A percentile compares a stretch with the other conserved stretches of the same genome.
Evolutionary conservation across 257 asterid genomes (phyloP).

Genomic region (Striga asiatica): DNA sequence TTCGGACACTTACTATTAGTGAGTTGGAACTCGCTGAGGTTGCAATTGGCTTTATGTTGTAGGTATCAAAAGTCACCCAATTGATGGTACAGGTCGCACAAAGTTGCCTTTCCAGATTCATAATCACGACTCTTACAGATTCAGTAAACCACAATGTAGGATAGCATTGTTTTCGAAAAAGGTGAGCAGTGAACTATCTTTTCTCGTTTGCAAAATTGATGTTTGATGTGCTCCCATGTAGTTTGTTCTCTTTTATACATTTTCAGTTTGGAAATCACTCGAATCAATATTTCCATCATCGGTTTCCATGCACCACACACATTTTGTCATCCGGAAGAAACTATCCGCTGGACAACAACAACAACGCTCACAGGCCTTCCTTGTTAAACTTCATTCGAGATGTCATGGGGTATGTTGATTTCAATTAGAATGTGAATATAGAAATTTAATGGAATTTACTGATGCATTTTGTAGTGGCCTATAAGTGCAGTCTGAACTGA

Average conservation of each 20-base stretch:
- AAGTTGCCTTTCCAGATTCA: slow-evolving; percentile 16
- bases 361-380: slow-evolving; percentile 33
- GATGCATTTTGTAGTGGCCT: not conserved
- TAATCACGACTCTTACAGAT: slow-evolving; percentile 14
- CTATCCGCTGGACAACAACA: slow-evolving; percentile 32
- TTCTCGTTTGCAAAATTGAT: not conserved
- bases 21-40: no score
- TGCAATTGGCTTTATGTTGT: not conserved
- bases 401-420: slow-evolving; percentile 35
- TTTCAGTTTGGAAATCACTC: slow-evolving; percentile 20
- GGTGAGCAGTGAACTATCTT: slow-evolving; percentile 22
- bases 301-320: slow-evolving; percentile 17
- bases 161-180: slow-evolving; percentile 13
- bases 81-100: slow-evolving; percentile 17
- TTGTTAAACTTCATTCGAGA: slow-evolving; percentile 33
- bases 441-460: not conserved
- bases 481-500: slow-evolving; percentile 16
- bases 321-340: slow-evolving; percentile 35
- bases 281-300: slow-evolving; percentile 11
- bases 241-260: slow-evolving; percentile 1
- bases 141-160: slow-evolving; percentile 13
- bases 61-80: slow-evolving; percentile 25
- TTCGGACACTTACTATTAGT: no score
- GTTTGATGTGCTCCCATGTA: slow-evolving; percentile 7
- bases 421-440: not conserved